Base-by-base conservation (phyloP, 805 yeast genomes). In the Wickerhamomyces silvicola region DNA sequence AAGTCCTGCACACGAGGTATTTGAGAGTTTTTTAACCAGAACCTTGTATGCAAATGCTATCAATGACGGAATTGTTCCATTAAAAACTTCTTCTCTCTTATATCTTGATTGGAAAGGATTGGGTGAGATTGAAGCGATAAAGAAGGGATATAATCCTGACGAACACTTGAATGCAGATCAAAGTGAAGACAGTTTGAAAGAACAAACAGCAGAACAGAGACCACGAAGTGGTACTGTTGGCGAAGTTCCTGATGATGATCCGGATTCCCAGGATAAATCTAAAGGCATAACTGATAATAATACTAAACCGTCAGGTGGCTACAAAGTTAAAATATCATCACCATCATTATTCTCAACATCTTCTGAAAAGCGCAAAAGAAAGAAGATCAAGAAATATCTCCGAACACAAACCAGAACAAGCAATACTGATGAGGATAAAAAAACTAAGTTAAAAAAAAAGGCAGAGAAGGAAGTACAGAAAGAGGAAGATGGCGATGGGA, bases 41-140 rank as follows among this genome's bases (percentile, higher is more conserved):
- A 86, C 96, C 0, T 62, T 82, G 0, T 92, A 92, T 56, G 96
- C 97, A 0, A 92, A 92, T 57, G 79, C 83, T 0, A 66, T 84
- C 13, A 80, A 92, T 56, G 98, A 92, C 59, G 98, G 98, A 3
- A 87, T 92, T 32, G 98, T 92, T 2, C 97, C 98, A 0, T 62
- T 92, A 45, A 64, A 97, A 31, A 92, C 98, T 0, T 78, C 95
- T 0, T 86, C 97, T 0, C 60, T 90, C 32, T 57, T 90, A 18
- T 90, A 81, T 48, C 56, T 92, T 10, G 97, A 92, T 54, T 87
- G 94, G 82, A 70, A 71, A 37, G 94, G 86, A 4, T 60, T 81
- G 12, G 62, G 70, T 4, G 66, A 68, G 29, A 80, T 79, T 1
- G 56, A 62, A 7, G 54, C 54, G 28, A 18, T 43, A 13, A 46